Percentiles rank a stretch among this genome's conserved stretches.
Evolutionary conservation across 306 rosid genomes (phyloP).

Genomic region (Dryas drummondii): DNA sequence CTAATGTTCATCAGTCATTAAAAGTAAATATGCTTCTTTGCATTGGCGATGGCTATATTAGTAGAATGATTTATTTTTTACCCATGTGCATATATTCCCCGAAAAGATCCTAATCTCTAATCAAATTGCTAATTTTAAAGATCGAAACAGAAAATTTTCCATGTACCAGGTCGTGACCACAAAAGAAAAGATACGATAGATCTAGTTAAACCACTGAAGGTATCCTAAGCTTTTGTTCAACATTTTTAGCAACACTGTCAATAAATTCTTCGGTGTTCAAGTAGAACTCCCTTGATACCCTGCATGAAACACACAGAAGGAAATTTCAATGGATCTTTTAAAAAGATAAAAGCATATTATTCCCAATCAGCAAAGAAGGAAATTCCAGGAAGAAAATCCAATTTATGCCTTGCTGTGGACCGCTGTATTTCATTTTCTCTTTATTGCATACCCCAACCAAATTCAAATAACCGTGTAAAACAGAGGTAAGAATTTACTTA

Average conservation of each 20-base stretch:
- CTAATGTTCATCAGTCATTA: not conserved
- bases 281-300: conserved; percentile 80
- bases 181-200: not conserved
- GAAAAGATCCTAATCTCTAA: not conserved
- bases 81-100: not conserved
- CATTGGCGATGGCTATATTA: not conserved
- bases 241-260: conserved; percentile 72
- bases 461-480: not conserved
- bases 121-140: not conserved
- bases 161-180: not conserved
- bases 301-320: conserved; percentile 28
- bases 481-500: conserved; percentile 35
- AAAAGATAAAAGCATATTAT: not conserved
- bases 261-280: conserved; percentile 86
- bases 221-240: conserved; percentile 50
- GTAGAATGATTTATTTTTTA: not conserved
- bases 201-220: conserved; percentile 36
- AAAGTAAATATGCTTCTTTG: not conserved
- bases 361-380: not conserved
- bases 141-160: not conserved
- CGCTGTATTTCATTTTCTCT: not conserved
- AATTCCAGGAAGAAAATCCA: not conserved
- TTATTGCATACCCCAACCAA: not conserved
- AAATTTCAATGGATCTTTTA: too few species aligned
- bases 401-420: not conserved